phyloP scores from a whole-genome alignment of 225 moss, liverwort and hornwort species.

The Takakia lepidozioides region DNA sequence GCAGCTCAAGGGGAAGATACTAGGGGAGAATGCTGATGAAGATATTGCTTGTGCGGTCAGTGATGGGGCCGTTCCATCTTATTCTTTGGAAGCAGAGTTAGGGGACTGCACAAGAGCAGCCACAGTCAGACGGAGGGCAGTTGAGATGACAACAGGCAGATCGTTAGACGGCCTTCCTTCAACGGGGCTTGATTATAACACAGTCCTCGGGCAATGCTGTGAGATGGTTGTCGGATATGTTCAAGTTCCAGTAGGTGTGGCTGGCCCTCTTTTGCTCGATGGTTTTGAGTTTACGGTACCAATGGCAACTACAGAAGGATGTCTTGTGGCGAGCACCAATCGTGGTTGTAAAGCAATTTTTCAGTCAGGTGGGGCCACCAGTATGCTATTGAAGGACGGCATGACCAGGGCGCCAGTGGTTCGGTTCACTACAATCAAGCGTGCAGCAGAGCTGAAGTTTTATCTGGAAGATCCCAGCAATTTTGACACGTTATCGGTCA shows the following conservation, averaged over 20 bases:
- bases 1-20: slow-evolving; percentile 39
- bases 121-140: slow-evolving; percentile 7
- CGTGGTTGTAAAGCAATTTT: slow-evolving; percentile 13
- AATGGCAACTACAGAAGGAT: slow-evolving; percentile 17
- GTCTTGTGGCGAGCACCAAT: slow-evolving; percentile 16
- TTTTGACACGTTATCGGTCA: slow-evolving; percentile 3
- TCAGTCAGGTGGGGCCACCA: slow-evolving; percentile 11
- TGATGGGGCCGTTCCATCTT: slow-evolving; percentile 5
- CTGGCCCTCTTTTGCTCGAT: slow-evolving; percentile 18
- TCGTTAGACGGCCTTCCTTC: slow-evolving; percentile 8
- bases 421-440: slow-evolving; percentile 3
- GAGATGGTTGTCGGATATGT: slow-evolving; percentile 20
- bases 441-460: slow-evolving; percentile 12
- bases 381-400: slow-evolving; percentile 8
- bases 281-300: slow-evolving; percentile 10
- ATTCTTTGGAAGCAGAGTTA: slow-evolving; percentile 12
- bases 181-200: slow-evolving; percentile 8
- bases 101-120: slow-evolving; percentile 6
- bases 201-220: slow-evolving; percentile 12
- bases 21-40: slow-evolving; percentile 28
- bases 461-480: slow-evolving; percentile 8
- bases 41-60: slow-evolving; percentile 10
- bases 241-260: slow-evolving; percentile 17
- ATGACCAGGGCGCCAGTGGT: slow-evolving; percentile 15
- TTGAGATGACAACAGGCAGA: slow-evolving; percentile 7